Base-by-base conservation (phyloP, 129 eudicot genomes). In the Kitagawia praeruptora region DNA sequence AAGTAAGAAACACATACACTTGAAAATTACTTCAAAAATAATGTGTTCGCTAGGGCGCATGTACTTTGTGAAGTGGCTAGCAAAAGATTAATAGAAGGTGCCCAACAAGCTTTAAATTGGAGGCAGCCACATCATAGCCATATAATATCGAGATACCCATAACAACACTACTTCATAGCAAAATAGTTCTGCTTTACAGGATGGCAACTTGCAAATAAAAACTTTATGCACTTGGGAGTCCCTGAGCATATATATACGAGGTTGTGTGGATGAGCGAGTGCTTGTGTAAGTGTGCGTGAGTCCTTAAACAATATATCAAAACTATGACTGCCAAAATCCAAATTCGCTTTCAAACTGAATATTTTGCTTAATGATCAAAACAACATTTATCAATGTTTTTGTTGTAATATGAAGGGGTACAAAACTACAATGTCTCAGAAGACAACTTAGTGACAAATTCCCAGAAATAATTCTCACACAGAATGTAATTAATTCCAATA, bases 1-100 rank as follows among this genome's bases (percentile, higher is more conserved):
- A 39, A 79, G 64, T 12, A 70, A 51, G 28, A 12, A 14, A 69
- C 70, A 34, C 83, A 67, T 64, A 58, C 82, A 44, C 40, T 27
- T 70, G 7, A 34, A 67, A 31, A 3, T 66, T 38, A 37, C 27
- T 70, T 70, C 46, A 27, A 39, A 70, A 31, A 42, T 6, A 4
- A 73, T n/a, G 47, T n/a, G 1, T 12, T 3, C 25, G 23, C 10
- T 73, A 11, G 38, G 47, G 27, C 4, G 38, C 4, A 67, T 34
- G 41, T 67, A 31, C 3, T 67, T 67, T 6, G 19, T 31, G 19
- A 40, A 73, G 31, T 73, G 53, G 37, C 76, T 21, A 25, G 76
- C 45, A 41, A 27, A 73, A 73, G 73, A 73, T 41, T 42, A 42
- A 73, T 11, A 40, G 34, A 73, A 73, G 76, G 76, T 73, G 15